Evolutionary conservation across 2,329 filamentous ascomycete genomes (phyloP).

Genomic region (Hymenoscyphus linearis): DNA sequence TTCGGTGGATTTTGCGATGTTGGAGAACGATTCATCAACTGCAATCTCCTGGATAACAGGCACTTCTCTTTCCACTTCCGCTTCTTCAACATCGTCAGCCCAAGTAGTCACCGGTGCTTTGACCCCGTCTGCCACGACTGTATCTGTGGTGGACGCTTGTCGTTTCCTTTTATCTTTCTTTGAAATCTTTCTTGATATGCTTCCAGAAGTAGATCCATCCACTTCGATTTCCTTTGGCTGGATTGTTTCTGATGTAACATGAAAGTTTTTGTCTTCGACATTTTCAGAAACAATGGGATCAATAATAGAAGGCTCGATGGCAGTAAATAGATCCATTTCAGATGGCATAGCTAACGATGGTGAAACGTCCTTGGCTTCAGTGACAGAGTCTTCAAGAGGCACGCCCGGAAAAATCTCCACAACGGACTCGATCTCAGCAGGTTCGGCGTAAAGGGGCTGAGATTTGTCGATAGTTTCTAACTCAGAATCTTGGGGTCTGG

Average conservation of each 20-base stretch:
- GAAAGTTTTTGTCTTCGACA: background rate
- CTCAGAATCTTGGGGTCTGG: background rate
- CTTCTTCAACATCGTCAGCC: conserved; percentile 30
- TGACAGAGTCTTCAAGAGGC: conserved; percentile 12
- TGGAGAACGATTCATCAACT: conserved; percentile 28
- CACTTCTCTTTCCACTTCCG: conserved; percentile 23
- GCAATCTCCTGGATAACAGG: conserved; percentile 29
- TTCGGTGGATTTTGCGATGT: conserved; percentile 27
- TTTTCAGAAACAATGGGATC: background rate
- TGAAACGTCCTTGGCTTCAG: background rate
- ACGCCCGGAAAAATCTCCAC: background rate
- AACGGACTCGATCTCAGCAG: background rate
- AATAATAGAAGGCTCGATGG: conserved; percentile 2
- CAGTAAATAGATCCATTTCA: background rate
- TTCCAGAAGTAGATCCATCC: background rate
- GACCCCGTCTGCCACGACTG: conserved; percentile 8
- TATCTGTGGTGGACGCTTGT: conserved; percentile 20
- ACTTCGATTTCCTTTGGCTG: conserved; percentile 4
- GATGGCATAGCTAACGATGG: background rate
- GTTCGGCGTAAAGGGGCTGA: background rate
- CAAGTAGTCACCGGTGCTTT: conserved; percentile 23
- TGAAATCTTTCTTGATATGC: conserved; percentile 17
- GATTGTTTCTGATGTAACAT: background rate
- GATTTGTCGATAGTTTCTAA: background rate
- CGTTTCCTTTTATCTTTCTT: conserved; percentile 32